Evolutionary conservation across 2,329 filamentous ascomycete genomes (phyloP).

Genomic region (Cercospora sp.): DNA sequence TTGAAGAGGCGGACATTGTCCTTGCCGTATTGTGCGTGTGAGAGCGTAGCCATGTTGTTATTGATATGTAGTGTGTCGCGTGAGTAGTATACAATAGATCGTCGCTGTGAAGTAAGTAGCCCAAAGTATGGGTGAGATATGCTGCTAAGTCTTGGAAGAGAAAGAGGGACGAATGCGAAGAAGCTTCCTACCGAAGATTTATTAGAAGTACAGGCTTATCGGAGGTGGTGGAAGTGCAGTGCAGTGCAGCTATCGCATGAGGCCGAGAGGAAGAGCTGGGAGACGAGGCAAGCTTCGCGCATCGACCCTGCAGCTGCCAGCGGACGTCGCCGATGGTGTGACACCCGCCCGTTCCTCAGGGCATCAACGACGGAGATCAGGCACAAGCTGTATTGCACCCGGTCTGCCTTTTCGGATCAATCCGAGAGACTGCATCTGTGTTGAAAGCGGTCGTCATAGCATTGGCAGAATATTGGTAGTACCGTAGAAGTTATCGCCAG

Average conservation of each 20-base stretch:
- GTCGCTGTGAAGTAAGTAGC: background rate
- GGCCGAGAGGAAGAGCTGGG: background rate
- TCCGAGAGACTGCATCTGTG: background rate
- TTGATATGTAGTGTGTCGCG: background rate
- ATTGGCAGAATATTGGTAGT: background rate
- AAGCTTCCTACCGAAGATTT: slow-evolving; percentile 16
- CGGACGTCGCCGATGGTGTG: slow-evolving; percentile 11
- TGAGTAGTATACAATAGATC: background rate
- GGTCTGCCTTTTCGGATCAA: background rate
- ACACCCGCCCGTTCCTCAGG: background rate
- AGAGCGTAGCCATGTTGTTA: slow-evolving; percentile 49
- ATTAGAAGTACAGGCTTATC: slow-evolving; percentile 7
- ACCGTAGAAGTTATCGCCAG: background rate
- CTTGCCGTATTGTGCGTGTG: slow-evolving; percentile 77
- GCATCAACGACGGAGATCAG: background rate
- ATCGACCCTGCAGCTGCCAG: background rate
- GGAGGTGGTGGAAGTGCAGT: slow-evolving; percentile 9
- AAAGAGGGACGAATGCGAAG: background rate
- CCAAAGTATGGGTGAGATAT: background rate
- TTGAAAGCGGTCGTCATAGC: background rate
- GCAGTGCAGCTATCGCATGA: background rate
- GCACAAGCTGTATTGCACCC: background rate
- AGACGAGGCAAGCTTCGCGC: background rate
- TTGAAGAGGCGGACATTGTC: slow-evolving; percentile 99
- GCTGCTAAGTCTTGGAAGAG: background rate